Conservation (phyloP, 2,329 filamentous ascomycete genomes). For the Colletotrichum orchidophilum region DNA sequence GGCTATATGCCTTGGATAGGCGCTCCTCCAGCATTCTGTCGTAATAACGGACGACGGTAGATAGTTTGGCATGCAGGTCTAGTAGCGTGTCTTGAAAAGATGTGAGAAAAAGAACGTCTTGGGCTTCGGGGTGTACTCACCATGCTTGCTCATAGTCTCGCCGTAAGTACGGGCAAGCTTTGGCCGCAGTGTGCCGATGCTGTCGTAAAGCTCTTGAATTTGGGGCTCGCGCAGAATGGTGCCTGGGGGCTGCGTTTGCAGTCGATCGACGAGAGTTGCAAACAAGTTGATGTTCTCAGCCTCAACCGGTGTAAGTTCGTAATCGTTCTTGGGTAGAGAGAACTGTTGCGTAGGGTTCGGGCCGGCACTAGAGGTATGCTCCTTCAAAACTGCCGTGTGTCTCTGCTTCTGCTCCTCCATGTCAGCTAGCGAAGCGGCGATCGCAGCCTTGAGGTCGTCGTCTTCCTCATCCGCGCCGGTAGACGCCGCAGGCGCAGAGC, state of each 20-base stretch:
- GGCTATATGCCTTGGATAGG: slow-evolving; percentile 89
- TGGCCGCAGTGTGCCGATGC: slow-evolving; percentile 90
- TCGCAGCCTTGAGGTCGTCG: slow-evolving; percentile 91
- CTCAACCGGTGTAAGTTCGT: slow-evolving; percentile 92
- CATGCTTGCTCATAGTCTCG: slow-evolving; percentile 99
- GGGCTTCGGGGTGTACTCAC: slow-evolving; percentile 56
- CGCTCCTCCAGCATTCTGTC: slow-evolving; percentile 98
- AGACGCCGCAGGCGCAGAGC: slow-evolving; percentile 40
- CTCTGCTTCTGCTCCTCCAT: slow-evolving; percentile 98
- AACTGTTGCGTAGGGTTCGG: slow-evolving; percentile 61
- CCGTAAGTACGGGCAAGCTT: slow-evolving; percentile 96
- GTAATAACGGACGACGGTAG: slow-evolving; percentile 96
- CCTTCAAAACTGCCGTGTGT: slow-evolving; percentile 84
- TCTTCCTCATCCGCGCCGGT: slow-evolving; percentile 83
- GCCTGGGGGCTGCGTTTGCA: slow-evolving; percentile 94
- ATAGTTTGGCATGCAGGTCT: slow-evolving; percentile 93
- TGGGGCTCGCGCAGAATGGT: slow-evolving; percentile 97
- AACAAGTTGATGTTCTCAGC: slow-evolving; percentile 98
- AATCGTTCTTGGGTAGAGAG: slow-evolving; percentile 83
- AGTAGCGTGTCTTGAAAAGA: slow-evolving; percentile 78
- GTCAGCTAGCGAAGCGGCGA: slow-evolving; percentile 91
- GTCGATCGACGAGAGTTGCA: slow-evolving; percentile 88
- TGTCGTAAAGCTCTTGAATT: slow-evolving; percentile 97
- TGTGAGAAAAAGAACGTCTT: slow-evolving; percentile 43
- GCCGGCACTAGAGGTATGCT: slow-evolving; percentile 71